These are phyloP conservation scores for Elsinoe arachidis DNA, from an alignment of 2,329 filamentous ascomycete genomes.

Conservation along the genomic window DNA sequence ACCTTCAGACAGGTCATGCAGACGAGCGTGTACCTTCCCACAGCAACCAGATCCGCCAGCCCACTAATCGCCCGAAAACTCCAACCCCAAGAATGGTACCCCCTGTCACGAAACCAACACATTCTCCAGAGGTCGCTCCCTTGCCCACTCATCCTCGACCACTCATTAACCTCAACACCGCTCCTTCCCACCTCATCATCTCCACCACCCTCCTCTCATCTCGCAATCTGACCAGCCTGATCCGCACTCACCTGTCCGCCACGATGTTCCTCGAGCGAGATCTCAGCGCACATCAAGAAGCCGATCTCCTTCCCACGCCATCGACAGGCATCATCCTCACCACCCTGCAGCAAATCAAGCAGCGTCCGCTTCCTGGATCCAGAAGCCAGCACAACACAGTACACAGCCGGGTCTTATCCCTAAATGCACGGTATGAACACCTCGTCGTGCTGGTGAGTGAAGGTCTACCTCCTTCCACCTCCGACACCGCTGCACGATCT, in stretches of 20 bases:
- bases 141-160: conserved; percentile 14
- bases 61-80: background rate
- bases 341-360: conserved; percentile 62
- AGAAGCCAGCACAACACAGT: conserved; percentile 35
- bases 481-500: background rate
- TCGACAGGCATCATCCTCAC: conserved; percentile 61
- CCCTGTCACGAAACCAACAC: too few relatives aligned
- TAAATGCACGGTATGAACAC: conserved; percentile 55
- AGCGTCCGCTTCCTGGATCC: conserved; percentile 60
- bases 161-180: conserved; percentile 15
- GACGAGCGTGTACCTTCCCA: background rate
- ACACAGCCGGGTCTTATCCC: conserved; percentile 45
- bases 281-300: conserved; percentile 45
- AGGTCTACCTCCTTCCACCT: conserved; percentile 15
- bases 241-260: conserved; percentile 43
- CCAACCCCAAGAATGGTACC: background rate
- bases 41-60: background rate
- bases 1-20: conserved; percentile 4
- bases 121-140: background rate
- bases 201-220: conserved; percentile 40
- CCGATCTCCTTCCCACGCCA: conserved; percentile 66
- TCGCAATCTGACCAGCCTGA: conserved; percentile 40
- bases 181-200: conserved; percentile 41
- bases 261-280: conserved; percentile 54
- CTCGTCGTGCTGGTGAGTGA: conserved; percentile 60